Percentiles rank a stretch among this genome's conserved stretches.
These are phyloP conservation scores for Tulasnella sp. DNA, from an alignment of 768 basidiomycete genomes.

Conservation along the genomic window DNA sequence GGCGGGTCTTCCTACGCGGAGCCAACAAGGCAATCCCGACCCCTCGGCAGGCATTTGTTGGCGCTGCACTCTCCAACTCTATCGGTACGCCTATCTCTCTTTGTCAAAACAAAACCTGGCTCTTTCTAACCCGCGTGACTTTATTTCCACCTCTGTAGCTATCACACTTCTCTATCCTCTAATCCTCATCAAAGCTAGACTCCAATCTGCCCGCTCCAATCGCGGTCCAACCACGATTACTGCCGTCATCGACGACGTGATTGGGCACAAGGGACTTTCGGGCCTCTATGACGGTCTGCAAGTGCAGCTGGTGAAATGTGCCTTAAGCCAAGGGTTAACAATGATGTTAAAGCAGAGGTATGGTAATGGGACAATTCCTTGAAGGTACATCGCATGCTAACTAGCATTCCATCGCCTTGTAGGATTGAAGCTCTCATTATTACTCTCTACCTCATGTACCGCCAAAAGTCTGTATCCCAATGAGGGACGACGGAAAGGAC, in stretches of 20 bases:
- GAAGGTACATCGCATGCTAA: not conserved
- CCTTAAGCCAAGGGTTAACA: constrained; percentile 61
- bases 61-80: constrained; percentile 59
- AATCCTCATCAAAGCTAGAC: constrained; percentile 58
- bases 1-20: not conserved
- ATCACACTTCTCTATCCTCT: constrained; percentile 58
- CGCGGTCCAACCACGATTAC: constrained; percentile 37
- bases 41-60: constrained; percentile 57
- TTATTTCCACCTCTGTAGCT: constrained; percentile 42
- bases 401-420: not conserved
- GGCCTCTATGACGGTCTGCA: constrained; percentile 59
- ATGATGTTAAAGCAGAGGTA: constrained; percentile 64
- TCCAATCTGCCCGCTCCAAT: constrained; percentile 38
- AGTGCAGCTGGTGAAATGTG: constrained; percentile 54
- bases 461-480: not conserved
- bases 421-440: constrained; percentile 13
- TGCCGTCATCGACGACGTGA: constrained; percentile 37
- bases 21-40: constrained; percentile 43
- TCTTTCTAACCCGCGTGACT: not conserved
- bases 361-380: too few relatives aligned
- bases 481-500: not conserved
- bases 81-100: constrained; percentile 44
- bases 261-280: constrained; percentile 41
- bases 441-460: not conserved
- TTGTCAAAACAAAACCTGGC: not conserved